phyloP scores from a whole-genome alignment of 108 stramenopile species.

The Stephanodiscus triporus region DNA sequence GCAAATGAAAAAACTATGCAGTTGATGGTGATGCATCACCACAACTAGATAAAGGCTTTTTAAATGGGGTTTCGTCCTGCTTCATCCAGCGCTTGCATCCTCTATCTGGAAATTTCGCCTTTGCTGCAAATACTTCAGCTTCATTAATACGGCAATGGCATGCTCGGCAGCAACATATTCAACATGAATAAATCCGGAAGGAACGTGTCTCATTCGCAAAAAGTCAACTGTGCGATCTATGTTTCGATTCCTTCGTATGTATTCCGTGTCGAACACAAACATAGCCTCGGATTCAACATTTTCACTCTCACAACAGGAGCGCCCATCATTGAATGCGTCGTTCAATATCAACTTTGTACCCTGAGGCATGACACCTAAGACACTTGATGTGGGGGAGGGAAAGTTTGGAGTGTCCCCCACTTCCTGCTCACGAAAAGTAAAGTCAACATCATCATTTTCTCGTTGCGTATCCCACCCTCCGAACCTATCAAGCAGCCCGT shows the following conservation, averaged over 20 bases:
- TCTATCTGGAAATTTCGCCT: conserved; percentile 24
- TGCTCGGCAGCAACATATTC: conserved; percentile 45
- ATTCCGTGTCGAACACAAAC: conserved; percentile 58
- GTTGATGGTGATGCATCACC: too few relatives aligned
- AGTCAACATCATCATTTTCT: conserved; percentile 1
- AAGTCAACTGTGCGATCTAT: conserved; percentile 82
- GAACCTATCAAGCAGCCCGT: conserved; percentile 55
- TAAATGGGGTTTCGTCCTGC: too few relatives aligned
- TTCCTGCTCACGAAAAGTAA: conserved; percentile 34
- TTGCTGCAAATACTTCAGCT: conserved; percentile 47
- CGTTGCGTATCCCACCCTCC: conserved; percentile 45
- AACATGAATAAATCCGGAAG: conserved; percentile 49
- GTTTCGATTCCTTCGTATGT: conserved; percentile 51
- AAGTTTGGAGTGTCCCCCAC: conserved; percentile 26
- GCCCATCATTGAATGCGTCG: conserved; percentile 15
- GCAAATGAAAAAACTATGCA: too few relatives aligned
- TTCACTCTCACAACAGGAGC: not conserved
- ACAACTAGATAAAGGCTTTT: too few relatives aligned
- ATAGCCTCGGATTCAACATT: conserved; percentile 15
- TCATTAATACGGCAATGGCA: conserved; percentile 41
- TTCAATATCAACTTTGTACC: conserved; percentile 15
- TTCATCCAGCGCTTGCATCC: too few relatives aligned
- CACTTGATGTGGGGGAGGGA: conserved; percentile 11
- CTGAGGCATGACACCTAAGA: conserved; percentile 6
- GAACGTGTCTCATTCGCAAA: conserved; percentile 80